A percentile compares a stretch with the other conserved stretches of the same genome.
Evolutionary conservation across 192 early-diverging fungal genomes (phyloP).

Genomic region (Gonapodya prolifera): DNA sequence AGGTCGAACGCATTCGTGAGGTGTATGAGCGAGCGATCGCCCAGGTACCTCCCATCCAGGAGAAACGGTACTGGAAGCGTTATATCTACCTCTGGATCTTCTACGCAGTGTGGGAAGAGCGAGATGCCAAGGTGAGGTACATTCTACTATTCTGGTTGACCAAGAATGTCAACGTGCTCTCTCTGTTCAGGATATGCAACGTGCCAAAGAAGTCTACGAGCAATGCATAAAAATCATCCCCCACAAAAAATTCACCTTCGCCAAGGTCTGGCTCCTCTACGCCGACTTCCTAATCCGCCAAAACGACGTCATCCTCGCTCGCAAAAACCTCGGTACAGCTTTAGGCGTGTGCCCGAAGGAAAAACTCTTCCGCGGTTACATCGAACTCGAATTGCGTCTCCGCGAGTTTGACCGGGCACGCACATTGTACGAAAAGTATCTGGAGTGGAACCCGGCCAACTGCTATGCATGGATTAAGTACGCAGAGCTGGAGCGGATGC

Average conservation of each 20-base stretch:
- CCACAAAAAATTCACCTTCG: slow-evolving; percentile 91
- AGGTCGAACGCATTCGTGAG: slow-evolving; percentile 68
- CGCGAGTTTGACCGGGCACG: slow-evolving; percentile 91
- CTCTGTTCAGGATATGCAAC: slow-evolving; percentile 49
- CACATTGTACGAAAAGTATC: slow-evolving; percentile 76
- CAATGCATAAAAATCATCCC: slow-evolving; percentile 76
- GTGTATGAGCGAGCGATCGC: slow-evolving; percentile 93
- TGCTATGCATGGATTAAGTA: slow-evolving; percentile 95
- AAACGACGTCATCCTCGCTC: slow-evolving; percentile 55
- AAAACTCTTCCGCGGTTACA: slow-evolving; percentile 88
- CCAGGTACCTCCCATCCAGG: slow-evolving; percentile 65
- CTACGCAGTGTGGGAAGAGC: slow-evolving; percentile 94
- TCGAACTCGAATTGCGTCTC: slow-evolving; percentile 85
- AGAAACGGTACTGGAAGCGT: slow-evolving; percentile 89
- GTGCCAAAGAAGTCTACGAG: slow-evolving; percentile 72
- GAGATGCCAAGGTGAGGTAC: slow-evolving; percentile 45
- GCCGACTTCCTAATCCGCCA: slow-evolving; percentile 82
- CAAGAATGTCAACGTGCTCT: background rate
- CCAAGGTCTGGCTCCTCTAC: slow-evolving; percentile 91
- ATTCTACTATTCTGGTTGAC: slow-evolving; percentile 3
- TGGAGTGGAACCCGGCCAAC: slow-evolving; percentile 76
- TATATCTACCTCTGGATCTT: slow-evolving; percentile 99
- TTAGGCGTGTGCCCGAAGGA: slow-evolving; percentile 86
- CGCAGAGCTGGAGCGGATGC: slow-evolving; percentile 71
- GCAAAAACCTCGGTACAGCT: slow-evolving; percentile 70